These are phyloP conservation scores for Aspergillus niger DNA, from an alignment of 2,329 filamentous ascomycete genomes.

Conservation along the genomic window DNA sequence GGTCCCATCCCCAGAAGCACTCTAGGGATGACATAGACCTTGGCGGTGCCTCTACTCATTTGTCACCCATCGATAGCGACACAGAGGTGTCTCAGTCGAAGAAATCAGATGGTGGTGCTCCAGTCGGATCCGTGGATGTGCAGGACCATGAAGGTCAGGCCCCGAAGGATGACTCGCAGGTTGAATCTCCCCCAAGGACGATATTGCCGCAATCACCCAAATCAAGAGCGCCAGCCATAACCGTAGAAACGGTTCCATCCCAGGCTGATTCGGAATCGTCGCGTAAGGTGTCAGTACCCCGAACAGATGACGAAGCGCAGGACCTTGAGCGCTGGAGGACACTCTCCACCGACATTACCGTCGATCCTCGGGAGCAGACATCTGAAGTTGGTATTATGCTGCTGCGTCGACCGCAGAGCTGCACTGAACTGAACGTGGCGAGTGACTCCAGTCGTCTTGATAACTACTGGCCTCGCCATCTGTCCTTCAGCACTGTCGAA, in stretches of 20 bases:
- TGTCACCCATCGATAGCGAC: slow-evolving; percentile 33
- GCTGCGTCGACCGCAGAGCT: slow-evolving; percentile 43
- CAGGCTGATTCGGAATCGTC: slow-evolving; percentile 21
- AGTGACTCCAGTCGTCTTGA: slow-evolving; percentile 25
- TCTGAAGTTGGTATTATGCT: slow-evolving; percentile 31
- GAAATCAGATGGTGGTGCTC: slow-evolving; percentile 18
- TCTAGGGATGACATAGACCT: slow-evolving; percentile 39
- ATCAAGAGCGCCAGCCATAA: slow-evolving; percentile 35
- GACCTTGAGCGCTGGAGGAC: slow-evolving; percentile 34
- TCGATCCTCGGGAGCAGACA: slow-evolving; percentile 28
- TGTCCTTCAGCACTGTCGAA: slow-evolving; percentile 53
- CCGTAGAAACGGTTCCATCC: slow-evolving; percentile 31
- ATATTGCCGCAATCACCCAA: slow-evolving; percentile 19
- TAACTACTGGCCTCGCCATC: slow-evolving; percentile 42
- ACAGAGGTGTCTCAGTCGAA: slow-evolving; percentile 22
- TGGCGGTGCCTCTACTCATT: slow-evolving; percentile 31
- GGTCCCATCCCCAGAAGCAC: slow-evolving; percentile 44
- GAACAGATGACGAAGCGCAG: slow-evolving; percentile 30
- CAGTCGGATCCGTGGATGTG: slow-evolving; percentile 21
- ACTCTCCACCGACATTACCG: slow-evolving; percentile 33
- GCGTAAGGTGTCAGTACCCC: slow-evolving; percentile 17
- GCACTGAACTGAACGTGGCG: slow-evolving; percentile 28
- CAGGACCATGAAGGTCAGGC: slow-evolving; percentile 21
- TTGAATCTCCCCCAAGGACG: slow-evolving; percentile 11
- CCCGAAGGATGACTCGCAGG: slow-evolving; percentile 19